Base-by-base conservation (phyloP, 345 rosid species). In the Populus nigra region DNA sequence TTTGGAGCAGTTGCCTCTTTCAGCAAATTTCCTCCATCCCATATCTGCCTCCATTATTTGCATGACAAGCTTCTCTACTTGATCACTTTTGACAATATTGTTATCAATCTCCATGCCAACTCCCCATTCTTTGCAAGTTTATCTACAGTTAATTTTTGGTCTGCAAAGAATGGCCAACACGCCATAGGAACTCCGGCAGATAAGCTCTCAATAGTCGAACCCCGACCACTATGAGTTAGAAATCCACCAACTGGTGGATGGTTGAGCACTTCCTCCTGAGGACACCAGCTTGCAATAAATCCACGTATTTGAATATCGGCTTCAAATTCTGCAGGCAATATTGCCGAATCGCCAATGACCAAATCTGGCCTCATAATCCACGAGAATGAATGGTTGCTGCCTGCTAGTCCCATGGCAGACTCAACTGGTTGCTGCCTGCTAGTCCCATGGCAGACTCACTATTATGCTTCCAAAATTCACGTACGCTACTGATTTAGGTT, bases 351-450 rank as follows among this genome's bases (percentile, higher is more conserved):
- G 13, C 50, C 53, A 11, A 0, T 39, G 3, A 39, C 49, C 53
- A 69, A 22, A 45, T 31, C 74, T 27, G 74, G 41, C 27, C 74
- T 49, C 7, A 49, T 71, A 16, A 71, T 31, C 74, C 74, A 29
- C 61, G 49, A 18, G 15, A 71, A 71, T 18, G 74, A 39, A 23
- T 49, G 61, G 8, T 18, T 29, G 41, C 73, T 70, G 1, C 16
- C 20, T 15, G 73, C 73, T 20, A 45, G 61, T 17, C 62, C 41
- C 73, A 71, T 71, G 0, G 55, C 62, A 12, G 29, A 71, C 50
- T 71, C 61, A 3, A 71, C 7, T 18, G 29, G n/a, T 18, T 71
- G 62, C 18, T 71, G n/a, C n/a, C 38, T 16, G 31, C n/a, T 29
- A 25, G 61, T 17, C 62, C 41, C 73, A 71, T 71, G 0, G 55